phyloP scores from a whole-genome alignment of 139 green algal genomes.

The Chlorella sp. region DNA sequence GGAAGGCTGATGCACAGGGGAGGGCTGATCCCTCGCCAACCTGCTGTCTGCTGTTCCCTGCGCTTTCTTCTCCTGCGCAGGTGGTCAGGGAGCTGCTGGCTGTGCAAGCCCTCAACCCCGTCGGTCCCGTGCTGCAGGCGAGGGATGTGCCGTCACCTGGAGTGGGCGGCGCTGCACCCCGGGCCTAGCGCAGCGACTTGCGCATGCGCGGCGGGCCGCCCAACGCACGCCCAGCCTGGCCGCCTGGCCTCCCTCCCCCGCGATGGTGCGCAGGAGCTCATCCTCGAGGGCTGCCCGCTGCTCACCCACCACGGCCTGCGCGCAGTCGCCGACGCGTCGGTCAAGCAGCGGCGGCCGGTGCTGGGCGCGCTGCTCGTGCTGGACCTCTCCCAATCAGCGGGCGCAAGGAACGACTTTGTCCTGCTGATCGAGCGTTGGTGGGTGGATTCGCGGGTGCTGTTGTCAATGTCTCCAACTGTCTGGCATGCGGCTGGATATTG shows the following conservation, averaged over 20 bases:
- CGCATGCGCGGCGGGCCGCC: neutral
- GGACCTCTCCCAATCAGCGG: conserved; percentile 17
- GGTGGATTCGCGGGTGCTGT: neutral
- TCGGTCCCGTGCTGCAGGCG: conserved; percentile 22
- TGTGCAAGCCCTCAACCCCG: conserved; percentile 13
- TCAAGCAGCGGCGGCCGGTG: conserved; percentile 14
- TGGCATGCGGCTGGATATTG: neutral
- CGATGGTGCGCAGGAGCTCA: conserved; percentile 15
- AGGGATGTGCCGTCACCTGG: neutral
- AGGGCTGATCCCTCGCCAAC: neutral
- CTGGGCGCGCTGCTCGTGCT: conserved; percentile 21
- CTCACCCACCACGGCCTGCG: conserved; percentile 25
- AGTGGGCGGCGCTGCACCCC: neutral
- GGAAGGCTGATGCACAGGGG: neutral
- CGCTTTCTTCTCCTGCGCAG: conserved; percentile 7
- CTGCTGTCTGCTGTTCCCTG: conserved; percentile 4
- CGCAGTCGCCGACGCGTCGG: conserved; percentile 4
- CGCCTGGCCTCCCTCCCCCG: neutral
- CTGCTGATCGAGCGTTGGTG: conserved; percentile 13
- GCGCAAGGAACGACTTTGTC: conserved; percentile 9
- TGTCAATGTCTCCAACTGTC: no score
- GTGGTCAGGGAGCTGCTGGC: conserved; percentile 20
- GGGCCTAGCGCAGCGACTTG: neutral
- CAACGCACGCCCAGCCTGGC: neutral
- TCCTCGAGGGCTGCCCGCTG: conserved; percentile 26